Evolutionary conservation across 108 stramenopile genomes (phyloP).

Genomic region (Pseudonitzschia multistriata): DNA sequence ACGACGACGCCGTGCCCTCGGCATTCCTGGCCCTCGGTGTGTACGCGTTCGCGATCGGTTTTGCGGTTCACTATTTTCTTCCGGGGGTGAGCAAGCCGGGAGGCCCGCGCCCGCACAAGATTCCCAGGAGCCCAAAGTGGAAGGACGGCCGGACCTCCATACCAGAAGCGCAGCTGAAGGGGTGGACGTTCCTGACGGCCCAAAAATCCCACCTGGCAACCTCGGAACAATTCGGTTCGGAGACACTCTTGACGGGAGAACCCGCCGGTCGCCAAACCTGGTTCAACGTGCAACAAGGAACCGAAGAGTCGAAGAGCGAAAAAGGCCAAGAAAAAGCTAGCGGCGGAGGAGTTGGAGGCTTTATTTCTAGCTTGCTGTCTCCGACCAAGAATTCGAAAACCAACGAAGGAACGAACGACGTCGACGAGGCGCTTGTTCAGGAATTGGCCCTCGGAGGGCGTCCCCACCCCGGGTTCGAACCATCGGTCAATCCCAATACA

Average conservation of each 20-base stretch:
- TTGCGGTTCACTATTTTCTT: conserved; percentile 30
- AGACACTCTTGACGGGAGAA: conserved; percentile 63
- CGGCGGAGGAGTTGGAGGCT: neutral
- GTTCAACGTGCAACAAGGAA: conserved; percentile 26
- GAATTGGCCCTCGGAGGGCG: conserved; percentile 67
- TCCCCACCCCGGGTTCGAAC: conserved; percentile 55
- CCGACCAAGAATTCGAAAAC: conserved; percentile 5
- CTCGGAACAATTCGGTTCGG: conserved; percentile 26
- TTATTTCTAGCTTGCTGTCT: neutral
- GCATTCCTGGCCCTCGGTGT: conserved; percentile 2
- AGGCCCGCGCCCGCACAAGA: conserved; percentile 71
- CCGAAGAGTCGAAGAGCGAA: neutral
- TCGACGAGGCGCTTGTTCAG: conserved; percentile 37
- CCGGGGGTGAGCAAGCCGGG: conserved; percentile 72
- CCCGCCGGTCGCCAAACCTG: conserved; percentile 78
- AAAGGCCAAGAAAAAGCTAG: neutral
- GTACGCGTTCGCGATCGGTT: conserved; percentile 21
- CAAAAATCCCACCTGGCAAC: conserved; percentile 73
- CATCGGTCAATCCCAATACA: conserved; percentile 78
- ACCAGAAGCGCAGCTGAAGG: conserved; percentile 6
- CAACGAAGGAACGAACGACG: neutral
- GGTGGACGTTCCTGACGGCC: conserved; percentile 70
- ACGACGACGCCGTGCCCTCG: conserved; percentile 6
- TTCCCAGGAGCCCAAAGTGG: conserved; percentile 67
- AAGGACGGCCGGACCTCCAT: conserved; percentile 26